Base-by-base conservation (phyloP, 164 flowering plant genomes). In the Houttuynia cordata region DNA sequence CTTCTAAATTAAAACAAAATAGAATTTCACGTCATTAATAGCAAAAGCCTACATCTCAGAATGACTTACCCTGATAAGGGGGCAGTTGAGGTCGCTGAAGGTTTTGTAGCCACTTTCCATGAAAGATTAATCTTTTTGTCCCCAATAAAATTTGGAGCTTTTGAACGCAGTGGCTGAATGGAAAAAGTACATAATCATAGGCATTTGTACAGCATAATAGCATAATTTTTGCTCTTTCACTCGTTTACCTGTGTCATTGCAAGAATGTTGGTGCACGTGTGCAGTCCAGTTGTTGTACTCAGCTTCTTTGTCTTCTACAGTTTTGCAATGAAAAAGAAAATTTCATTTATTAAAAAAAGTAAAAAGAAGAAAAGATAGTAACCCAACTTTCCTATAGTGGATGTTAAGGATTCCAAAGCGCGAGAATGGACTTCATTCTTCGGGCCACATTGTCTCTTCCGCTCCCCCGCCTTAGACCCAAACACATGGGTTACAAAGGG, bases 221-320 rank as follows among this genome's bases (percentile, higher is more conserved):
- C 39, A 66, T 34, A 22, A n/a, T 39, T 12, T 17, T 34, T 18
- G 20, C 10, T 21, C 57, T 54, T 54, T 54, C 34, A 24, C 20
- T 63, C 37, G 56, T 21, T 59, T 25, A 93, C 99, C 89, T 86
- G 85, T 53, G 97, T 76, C 98, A 89, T 92, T 30, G 88, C 79
- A 64, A 89, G 75, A 59, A 92, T 92, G 73, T 92, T 89, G 73
- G 87, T 89, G 79, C 96, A 93, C 40, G 94, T 87, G 23, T 87
- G 75, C 76, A 93, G 69, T 21, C 96, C 97, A 62, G 84, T 79
- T 24, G 91, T 83, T 15, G 94, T 71, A 62, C 86, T 86, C 77
- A 81, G 91, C 66, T 81, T 82, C 62, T 87, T 75, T 54, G 76
- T 64, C 83, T 82, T 93, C 98, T 93, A 85, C 73, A 76, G 30